Percentiles rank a stretch among this genome's conserved stretches.
Evolutionary conservation across 352 stramenopile genomes (phyloP).

Genomic region (Phytophthora rubi): DNA sequence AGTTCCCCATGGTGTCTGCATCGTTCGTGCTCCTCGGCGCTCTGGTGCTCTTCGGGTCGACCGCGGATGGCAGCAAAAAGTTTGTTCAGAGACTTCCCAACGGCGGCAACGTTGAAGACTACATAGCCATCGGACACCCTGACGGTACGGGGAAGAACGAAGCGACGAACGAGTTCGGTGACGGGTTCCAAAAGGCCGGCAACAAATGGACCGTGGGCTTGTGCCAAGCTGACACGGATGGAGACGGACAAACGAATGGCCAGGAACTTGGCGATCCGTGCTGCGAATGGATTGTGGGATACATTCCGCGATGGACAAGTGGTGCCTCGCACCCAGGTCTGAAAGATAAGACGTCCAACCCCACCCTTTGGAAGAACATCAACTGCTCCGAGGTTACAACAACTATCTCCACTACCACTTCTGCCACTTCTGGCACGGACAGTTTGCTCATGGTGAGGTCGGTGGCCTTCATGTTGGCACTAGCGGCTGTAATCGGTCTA

Average conservation of each 20-base stretch:
- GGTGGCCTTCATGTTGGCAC: not conserved
- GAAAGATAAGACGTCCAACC: slow-evolving; percentile 2
- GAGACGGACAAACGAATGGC: slow-evolving; percentile 12
- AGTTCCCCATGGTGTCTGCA: slow-evolving; percentile 11
- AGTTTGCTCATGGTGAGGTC: not conserved
- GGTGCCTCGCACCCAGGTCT: slow-evolving; percentile 13
- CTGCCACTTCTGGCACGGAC: slow-evolving; percentile 5
- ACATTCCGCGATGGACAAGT: slow-evolving; percentile 4
- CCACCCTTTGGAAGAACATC: slow-evolving; percentile 7
- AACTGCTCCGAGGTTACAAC: slow-evolving; percentile 7
- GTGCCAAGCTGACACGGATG: slow-evolving; percentile 16
- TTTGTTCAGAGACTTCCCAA: slow-evolving; percentile 9
- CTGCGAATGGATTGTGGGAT: not conserved
- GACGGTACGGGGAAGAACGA: slow-evolving; percentile 12
- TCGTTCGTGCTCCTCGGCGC: slow-evolving; percentile 3
- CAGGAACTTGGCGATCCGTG: slow-evolving; percentile 15
- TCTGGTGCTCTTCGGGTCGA: not conserved
- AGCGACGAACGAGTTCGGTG: slow-evolving; percentile 3
- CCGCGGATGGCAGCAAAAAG: slow-evolving; percentile 2
- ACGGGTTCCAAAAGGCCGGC: slow-evolving; percentile 9
- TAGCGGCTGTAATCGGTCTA: slow-evolving; percentile 5
- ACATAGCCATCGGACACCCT: not conserved
- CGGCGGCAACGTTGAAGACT: slow-evolving; percentile 7
- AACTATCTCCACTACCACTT: not conserved
- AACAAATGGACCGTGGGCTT: slow-evolving; percentile 8